These are phyloP conservation scores for Neopestalotiopsis sp. DNA, from an alignment of 2,329 filamentous ascomycete genomes.

Conservation along the genomic window DNA sequence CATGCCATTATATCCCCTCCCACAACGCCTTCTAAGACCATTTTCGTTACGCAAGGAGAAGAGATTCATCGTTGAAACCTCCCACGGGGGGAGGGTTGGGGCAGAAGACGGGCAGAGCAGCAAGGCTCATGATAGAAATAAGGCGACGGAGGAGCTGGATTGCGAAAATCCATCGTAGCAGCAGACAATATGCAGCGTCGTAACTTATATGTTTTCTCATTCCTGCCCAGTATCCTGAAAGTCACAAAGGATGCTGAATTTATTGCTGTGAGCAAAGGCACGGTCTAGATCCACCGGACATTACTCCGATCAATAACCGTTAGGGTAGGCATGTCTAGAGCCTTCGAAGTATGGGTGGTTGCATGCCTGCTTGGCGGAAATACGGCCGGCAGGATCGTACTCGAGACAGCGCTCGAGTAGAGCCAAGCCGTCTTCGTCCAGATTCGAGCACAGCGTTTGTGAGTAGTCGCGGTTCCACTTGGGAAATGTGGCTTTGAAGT, in stretches of 20 bases:
- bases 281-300: conserved; percentile 5
- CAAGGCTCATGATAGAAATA: neutral
- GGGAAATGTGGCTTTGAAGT: conserved; percentile 91
- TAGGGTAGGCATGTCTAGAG: conserved; percentile 29
- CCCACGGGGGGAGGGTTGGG: neutral
- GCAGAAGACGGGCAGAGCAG: neutral
- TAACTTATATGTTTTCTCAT: neutral
- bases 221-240: conserved; percentile 31
- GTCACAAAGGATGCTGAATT: conserved; percentile 26
- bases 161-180: neutral
- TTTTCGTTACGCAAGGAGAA: conserved; percentile 10
- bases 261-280: conserved; percentile 22
- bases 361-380: conserved; percentile 88
- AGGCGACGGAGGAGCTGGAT: neutral
- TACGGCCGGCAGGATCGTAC: conserved; percentile 84
- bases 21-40: conserved; percentile 18
- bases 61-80: neutral
- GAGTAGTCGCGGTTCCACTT: conserved; percentile 81
- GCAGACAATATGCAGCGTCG: neutral
- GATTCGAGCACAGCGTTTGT: conserved; percentile 68
- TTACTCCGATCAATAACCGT: conserved; percentile 26
- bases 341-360: conserved; percentile 80
- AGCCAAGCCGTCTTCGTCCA: conserved; percentile 75
- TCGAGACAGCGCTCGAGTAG: conserved; percentile 75
- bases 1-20: conserved; percentile 14